Conservation (phyloP, 2,329 filamentous ascomycete genomes). For the Diplodia corticola region DNA sequence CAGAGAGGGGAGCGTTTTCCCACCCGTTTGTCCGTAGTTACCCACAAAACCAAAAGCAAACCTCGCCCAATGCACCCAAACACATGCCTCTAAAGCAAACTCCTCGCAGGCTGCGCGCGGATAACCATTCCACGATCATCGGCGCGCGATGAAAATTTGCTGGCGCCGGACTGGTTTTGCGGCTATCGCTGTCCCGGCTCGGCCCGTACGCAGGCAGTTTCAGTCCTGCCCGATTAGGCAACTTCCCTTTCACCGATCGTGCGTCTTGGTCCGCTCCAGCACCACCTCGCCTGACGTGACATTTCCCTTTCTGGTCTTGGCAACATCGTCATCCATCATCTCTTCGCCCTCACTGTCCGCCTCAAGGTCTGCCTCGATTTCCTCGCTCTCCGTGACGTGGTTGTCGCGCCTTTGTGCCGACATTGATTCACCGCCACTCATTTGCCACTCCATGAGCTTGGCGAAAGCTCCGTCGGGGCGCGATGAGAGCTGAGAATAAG, state of each 20-base stretch:
- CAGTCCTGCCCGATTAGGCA: conserved; percentile 8
- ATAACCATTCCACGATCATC: not conserved
- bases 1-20: not conserved
- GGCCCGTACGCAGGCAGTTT: conserved; percentile 7
- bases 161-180: not conserved
- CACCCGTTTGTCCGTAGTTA: not conserved
- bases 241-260: conserved; percentile 23
- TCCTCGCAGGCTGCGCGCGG: not conserved
- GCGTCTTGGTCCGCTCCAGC: conserved; percentile 29
- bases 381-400: conserved; percentile 49
- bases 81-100: not conserved
- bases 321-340: conserved; percentile 35
- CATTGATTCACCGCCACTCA: conserved; percentile 72
- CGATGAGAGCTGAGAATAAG: conserved; percentile 73
- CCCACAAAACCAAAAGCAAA: not conserved
- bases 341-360: conserved; percentile 40
- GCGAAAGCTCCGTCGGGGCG: conserved; percentile 82
- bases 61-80: not conserved
- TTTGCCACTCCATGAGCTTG: conserved; percentile 98
- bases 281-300: conserved; percentile 32
- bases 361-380: conserved; percentile 49
- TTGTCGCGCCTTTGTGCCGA: conserved; percentile 33
- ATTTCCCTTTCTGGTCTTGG: conserved; percentile 31
- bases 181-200: conserved; percentile 16
- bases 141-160: not conserved